A percentile compares a stretch with the other conserved stretches of the same genome.
Evolutionary conservation across 371 early-diverging fungal genomes (phyloP).

Genomic region (Mortierella sp.): DNA sequence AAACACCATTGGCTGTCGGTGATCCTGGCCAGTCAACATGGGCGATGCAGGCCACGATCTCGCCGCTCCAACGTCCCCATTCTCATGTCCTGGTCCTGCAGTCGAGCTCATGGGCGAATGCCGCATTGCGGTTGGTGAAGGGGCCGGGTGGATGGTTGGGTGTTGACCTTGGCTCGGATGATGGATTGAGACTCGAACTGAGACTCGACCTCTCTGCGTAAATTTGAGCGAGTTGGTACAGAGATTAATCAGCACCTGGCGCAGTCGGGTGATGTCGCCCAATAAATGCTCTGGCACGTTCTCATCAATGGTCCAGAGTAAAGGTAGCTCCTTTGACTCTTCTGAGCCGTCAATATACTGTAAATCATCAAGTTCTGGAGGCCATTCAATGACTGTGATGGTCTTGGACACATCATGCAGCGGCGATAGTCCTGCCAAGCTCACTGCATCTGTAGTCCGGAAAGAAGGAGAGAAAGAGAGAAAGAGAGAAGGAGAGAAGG

Average conservation of each 20-base stretch:
- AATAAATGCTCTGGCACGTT: conserved; percentile 60
- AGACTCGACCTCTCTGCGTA: conserved; percentile 8
- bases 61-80: background rate
- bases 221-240: conserved; percentile 65
- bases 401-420: conserved; percentile 47
- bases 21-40: conserved; percentile 39
- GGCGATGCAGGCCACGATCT: conserved; percentile 24
- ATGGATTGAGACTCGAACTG: background rate
- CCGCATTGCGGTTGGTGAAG: conserved; percentile 55
- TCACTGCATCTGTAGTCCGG: conserved; percentile 37
- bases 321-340: conserved; percentile 53
- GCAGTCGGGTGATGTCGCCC: conserved; percentile 61
- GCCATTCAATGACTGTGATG: conserved; percentile 64
- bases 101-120: conserved; percentile 21
- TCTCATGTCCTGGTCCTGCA: too few species aligned
- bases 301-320: conserved; percentile 60
- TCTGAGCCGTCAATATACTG: conserved; percentile 56
- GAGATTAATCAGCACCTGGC: conserved; percentile 59
- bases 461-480: background rate
- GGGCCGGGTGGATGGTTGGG: conserved; percentile 60
- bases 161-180: background rate
- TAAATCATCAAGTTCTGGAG: conserved; percentile 62
- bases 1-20: conserved; percentile 58
- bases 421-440: conserved; percentile 46
- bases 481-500: background rate